Evolutionary conservation across 352 stramenopile species (phyloP).

Genomic region (Phytophthora cryptogea): DNA sequence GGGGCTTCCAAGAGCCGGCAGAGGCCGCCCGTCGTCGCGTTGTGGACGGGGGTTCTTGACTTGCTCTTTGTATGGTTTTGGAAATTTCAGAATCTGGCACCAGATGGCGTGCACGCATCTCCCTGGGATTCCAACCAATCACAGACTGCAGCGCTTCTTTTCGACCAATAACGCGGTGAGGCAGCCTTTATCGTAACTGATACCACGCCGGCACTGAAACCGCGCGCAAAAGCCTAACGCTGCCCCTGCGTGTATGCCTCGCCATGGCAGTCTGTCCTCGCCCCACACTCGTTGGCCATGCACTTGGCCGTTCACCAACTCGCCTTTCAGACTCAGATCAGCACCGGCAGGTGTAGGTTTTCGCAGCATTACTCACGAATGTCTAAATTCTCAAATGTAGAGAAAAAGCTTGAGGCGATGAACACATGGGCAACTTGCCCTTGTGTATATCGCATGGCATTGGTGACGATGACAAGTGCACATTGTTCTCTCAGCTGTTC

Average conservation of each 20-base stretch:
- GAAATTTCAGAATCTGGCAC: slow-evolving; percentile 22
- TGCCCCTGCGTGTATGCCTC: not conserved
- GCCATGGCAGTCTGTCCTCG: not conserved
- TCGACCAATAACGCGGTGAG: slow-evolving; percentile 7
- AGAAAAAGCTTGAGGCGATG: not conserved
- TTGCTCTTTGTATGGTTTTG: slow-evolving; percentile 24
- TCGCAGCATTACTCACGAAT: slow-evolving; percentile 9
- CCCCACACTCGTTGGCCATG: not conserved
- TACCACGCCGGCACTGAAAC: not conserved
- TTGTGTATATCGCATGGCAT: not conserved
- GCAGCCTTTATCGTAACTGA: slow-evolving; percentile 9
- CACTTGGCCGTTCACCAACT: not conserved
- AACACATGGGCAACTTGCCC: not conserved
- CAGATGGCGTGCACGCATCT: slow-evolving; percentile 13
- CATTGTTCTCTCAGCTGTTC: not conserved
- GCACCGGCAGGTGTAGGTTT: not conserved
- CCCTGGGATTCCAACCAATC: slow-evolving; percentile 11
- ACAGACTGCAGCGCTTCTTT: not conserved
- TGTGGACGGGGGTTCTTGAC: slow-evolving; percentile 1
- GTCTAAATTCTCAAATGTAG: slow-evolving; percentile 6
- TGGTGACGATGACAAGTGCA: not conserved
- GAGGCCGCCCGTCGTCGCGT: slow-evolving; percentile 26
- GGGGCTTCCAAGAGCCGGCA: slow-evolving; percentile 23
- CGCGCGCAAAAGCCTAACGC: not conserved
- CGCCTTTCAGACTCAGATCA: not conserved